Base-by-base conservation (phyloP, 306 rosid species). In the Clitoria ternatea region DNA sequence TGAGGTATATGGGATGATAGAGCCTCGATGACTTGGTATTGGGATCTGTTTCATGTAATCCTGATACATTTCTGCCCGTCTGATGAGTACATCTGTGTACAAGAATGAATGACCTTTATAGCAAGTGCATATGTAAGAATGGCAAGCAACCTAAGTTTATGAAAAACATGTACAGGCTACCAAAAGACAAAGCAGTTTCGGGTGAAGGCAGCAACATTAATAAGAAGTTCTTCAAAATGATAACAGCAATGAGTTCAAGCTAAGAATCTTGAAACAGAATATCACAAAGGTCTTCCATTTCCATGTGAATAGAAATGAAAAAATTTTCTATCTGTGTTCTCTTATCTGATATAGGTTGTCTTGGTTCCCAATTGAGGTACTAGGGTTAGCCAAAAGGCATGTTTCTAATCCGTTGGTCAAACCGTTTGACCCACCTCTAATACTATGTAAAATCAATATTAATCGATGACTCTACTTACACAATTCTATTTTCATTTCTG, bases 1-100 rank as follows among this genome's bases (percentile, higher is more conserved):
- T 22, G 99, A 72, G 32, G 75, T 86, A 74, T 70, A 94, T 2
- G 97, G 97, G 61, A 94, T 86, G 14, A 89, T 71, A 36, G 97
- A 86, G 39, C 97, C 99, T 36, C 96, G 92, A 20, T 19, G 75
- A 10, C 59, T 74, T 8, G 99, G 99, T 73, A 94, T 77, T 40
- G 92, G 90, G 54, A 94, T 66, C 68, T 75, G 96, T 83, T 86
- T 91, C 97, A 87, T 94, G 88, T 85, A 91, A 4, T 86, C 95
- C 75, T 89, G 99, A 88, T 94, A 94, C 95, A 91, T 86, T 80
- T 80, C 89, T 20, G 99, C 99, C 79, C 91, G 80, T 75, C 70
- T 83, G 30, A 50, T 73, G 80, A 94, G 66, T 65, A 77, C 80
- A 26, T 78, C 97, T 91, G 85, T 44, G 12, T 12, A 20, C 23